Percentiles rank a stretch among this genome's conserved stretches.
These are phyloP conservation scores for Astragalus glycyphyllos DNA, from an alignment of 306 rosid species.

Conservation along the genomic window DNA sequence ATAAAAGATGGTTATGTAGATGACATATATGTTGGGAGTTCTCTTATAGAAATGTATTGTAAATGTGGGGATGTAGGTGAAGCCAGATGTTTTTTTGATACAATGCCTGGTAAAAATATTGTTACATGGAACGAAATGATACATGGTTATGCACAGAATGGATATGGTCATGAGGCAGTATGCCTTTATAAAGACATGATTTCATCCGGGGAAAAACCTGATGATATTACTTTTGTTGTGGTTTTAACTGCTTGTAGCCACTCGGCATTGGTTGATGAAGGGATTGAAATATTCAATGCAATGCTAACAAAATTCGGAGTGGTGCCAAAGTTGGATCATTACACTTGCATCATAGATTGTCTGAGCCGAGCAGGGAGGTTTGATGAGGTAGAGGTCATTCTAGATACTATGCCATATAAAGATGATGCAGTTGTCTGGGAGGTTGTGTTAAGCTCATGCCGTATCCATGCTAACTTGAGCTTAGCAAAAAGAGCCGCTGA, in stretches of 20 bases:
- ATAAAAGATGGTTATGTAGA: constrained; percentile 63
- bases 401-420: constrained; percentile 67
- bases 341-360: constrained; percentile 77
- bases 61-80: constrained; percentile 68
- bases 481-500: constrained; percentile 75
- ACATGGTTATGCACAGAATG: constrained; percentile 84
- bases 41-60: constrained; percentile 77
- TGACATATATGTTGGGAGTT: constrained; percentile 73
- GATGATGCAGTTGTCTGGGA: constrained; percentile 84
- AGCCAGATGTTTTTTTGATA: constrained; percentile 58
- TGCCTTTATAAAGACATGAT: constrained; percentile 67
- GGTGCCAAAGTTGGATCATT: constrained; percentile 66
- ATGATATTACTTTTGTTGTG: constrained; percentile 65
- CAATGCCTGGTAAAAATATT: constrained; percentile 61
- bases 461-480: constrained; percentile 65
- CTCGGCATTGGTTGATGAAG: constrained; percentile 74
- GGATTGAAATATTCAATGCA: constrained; percentile 67
- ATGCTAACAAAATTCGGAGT: constrained; percentile 61
- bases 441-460: constrained; percentile 80
- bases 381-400: constrained; percentile 64
- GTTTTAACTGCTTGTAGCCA: constrained; percentile 84
- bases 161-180: constrained; percentile 68
- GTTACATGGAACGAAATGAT: constrained; percentile 86
- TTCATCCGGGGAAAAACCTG: constrained; percentile 62
- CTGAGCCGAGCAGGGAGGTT: constrained; percentile 76